Conservation (phyloP, 192 early-diverging fungal species). For the Helicostylum pulchrum region DNA sequence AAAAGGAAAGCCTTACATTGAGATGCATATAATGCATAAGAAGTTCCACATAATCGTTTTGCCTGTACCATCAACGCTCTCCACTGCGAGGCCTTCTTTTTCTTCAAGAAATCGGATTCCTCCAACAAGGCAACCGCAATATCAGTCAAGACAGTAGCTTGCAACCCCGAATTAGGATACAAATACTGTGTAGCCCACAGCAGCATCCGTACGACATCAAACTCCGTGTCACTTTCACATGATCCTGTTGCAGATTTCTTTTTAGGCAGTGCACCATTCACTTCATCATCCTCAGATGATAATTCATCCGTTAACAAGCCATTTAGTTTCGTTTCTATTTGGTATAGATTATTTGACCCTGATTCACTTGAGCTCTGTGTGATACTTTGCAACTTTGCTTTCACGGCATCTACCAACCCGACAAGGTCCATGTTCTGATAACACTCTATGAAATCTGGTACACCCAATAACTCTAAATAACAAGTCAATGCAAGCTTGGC, state of each 20-base stretch:
- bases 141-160: not conserved
- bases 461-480: conserved; percentile 53
- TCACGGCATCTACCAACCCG: not conserved
- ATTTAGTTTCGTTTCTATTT: conserved; percentile 8
- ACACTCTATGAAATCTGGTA: not conserved
- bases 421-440: no score
- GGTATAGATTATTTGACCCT: not conserved
- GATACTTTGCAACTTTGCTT: not conserved
- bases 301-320: not conserved
- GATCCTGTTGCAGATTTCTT: conserved; percentile 4
- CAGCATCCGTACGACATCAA: conserved; percentile 9
- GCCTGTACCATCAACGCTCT: conserved; percentile 6
- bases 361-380: not conserved
- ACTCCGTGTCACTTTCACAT: conserved; percentile 3
- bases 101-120: conserved; percentile 4
- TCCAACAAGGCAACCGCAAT: not conserved
- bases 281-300: not conserved
- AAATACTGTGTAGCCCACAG: not conserved
- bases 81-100: conserved; percentile 9
- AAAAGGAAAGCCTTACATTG: conserved; percentile 1
- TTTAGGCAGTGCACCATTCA: not conserved
- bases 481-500: conserved; percentile 59
- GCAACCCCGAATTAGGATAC: not conserved
- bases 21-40: conserved; percentile 7
- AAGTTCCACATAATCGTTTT: conserved; percentile 1